phyloP scores from a whole-genome alignment of 1,139 yeast genomes.

The Petasospora fabianii region DNA sequence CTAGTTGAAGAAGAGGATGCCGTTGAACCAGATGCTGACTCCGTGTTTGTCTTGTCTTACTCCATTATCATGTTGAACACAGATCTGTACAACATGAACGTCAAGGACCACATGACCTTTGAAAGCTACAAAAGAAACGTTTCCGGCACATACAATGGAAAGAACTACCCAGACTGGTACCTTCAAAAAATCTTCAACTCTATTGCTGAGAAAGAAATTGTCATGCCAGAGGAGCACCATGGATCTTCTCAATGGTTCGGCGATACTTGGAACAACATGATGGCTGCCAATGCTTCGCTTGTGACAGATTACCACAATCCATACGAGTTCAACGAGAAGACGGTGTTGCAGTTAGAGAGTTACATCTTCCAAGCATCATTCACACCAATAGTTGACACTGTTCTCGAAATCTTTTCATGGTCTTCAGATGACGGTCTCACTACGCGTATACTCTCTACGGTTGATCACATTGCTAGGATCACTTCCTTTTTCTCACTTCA shows the following conservation, averaged over 20 bases:
- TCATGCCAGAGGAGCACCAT: slow-evolving; percentile 97
- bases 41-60: slow-evolving; percentile 68
- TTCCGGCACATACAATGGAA: slow-evolving; percentile 68
- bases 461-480: slow-evolving; percentile 79
- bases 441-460: slow-evolving; percentile 78
- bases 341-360: slow-evolving; percentile 54
- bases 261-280: slow-evolving; percentile 84
- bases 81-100: slow-evolving; percentile 74
- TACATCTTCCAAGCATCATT: slow-evolving; percentile 46
- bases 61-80: slow-evolving; percentile 78
- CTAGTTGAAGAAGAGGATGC: slow-evolving; percentile 32
- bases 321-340: slow-evolving; percentile 28
- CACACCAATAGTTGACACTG: slow-evolving; percentile 59
- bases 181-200: slow-evolving; percentile 75
- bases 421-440: slow-evolving; percentile 90
- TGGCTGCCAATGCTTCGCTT: slow-evolving; percentile 45
- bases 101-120: slow-evolving; percentile 81
- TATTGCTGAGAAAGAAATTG: slow-evolving; percentile 81
- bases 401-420: slow-evolving; percentile 74
- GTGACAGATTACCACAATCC: slow-evolving; percentile 28
- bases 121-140: slow-evolving; percentile 79
- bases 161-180: slow-evolving; percentile 85
- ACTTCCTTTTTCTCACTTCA: slow-evolving; percentile 61
- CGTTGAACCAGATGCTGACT: slow-evolving; percentile 68
- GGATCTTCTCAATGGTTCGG: slow-evolving; percentile 86